A percentile compares a stretch with the other conserved stretches of the same genome.
Evolutionary conservation across 129 eudicot species (phyloP).

Genomic region (Chrysanthemum seticuspe): DNA sequence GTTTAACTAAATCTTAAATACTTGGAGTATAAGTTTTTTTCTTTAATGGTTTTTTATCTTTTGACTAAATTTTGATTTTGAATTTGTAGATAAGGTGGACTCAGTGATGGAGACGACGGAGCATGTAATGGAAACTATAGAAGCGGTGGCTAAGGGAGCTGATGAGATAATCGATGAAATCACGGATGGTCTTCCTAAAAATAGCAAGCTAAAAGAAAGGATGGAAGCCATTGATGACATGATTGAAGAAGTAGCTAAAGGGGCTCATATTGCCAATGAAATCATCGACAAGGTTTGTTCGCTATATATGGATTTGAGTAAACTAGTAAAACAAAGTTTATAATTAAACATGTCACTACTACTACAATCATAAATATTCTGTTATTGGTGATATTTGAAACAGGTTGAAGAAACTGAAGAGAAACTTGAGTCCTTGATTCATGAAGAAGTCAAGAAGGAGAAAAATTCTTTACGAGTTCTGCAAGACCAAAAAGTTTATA

Average conservation of each 20-base stretch:
- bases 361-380: neutral
- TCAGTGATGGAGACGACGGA: slow-evolving; percentile 35
- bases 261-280: slow-evolving; percentile 35
- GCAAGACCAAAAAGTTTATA: too few relatives aligned
- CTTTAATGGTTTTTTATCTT: too few relatives aligned
- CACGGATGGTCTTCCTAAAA: slow-evolving; percentile 38
- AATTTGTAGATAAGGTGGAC: slow-evolving; percentile 30
- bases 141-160: slow-evolving; percentile 40
- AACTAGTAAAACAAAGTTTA: too few relatives aligned
- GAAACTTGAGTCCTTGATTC: slow-evolving; percentile 31
- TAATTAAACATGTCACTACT: too few relatives aligned
- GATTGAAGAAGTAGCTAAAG: slow-evolving; percentile 37
- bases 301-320: neutral
- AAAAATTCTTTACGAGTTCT: neutral
- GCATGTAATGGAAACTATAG: slow-evolving; percentile 37
- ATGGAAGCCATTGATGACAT: slow-evolving; percentile 31
- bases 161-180: slow-evolving; percentile 44
- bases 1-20: too few relatives aligned
- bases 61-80: neutral
- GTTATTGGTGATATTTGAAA: slow-evolving; percentile 5
- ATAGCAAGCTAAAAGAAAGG: slow-evolving; percentile 25
- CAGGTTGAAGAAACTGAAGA: slow-evolving; percentile 46
- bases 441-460: slow-evolving; percentile 6
- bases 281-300: slow-evolving; percentile 41
- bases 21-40: too few relatives aligned